Percentiles rank a stretch among this genome's conserved stretches.
Evolutionary conservation across 2,329 filamentous ascomycete species (phyloP).

Genomic region (Dactylonectria macrodidyma): DNA sequence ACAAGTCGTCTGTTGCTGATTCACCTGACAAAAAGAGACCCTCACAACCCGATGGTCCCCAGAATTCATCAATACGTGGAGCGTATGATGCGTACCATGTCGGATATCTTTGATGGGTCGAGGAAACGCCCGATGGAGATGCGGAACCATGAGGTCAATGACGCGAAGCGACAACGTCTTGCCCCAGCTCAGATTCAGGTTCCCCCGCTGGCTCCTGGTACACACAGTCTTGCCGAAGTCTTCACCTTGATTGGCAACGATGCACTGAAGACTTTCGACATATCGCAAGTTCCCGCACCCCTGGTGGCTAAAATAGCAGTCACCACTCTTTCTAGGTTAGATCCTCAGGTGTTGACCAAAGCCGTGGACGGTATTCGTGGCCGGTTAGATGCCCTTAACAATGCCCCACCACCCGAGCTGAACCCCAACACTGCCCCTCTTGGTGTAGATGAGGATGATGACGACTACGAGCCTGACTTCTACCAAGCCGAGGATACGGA

Average conservation of each 20-base stretch:
- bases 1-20: conserved; percentile 88
- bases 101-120: conserved; percentile 85
- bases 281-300: conserved; percentile 81
- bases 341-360: conserved; percentile 77
- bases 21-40: conserved; percentile 89
- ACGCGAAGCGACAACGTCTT: conserved; percentile 87
- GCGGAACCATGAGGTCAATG: conserved; percentile 80
- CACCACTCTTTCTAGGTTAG: conserved; percentile 80
- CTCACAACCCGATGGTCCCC: conserved; percentile 80
- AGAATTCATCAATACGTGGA: conserved; percentile 93
- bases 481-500: conserved; percentile 82
- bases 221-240: conserved; percentile 84
- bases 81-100: conserved; percentile 82
- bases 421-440: conserved; percentile 73
- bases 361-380: conserved; percentile 77
- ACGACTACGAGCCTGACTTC: conserved; percentile 92
- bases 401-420: conserved; percentile 60
- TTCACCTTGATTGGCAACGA: conserved; percentile 86
- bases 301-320: conserved; percentile 87
- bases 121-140: conserved; percentile 83
- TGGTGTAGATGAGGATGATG: conserved; percentile 84
- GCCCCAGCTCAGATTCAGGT: conserved; percentile 66
- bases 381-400: conserved; percentile 63
- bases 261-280: conserved; percentile 85
- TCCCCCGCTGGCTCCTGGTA: conserved; percentile 80